phyloP scores from a whole-genome alignment of 192 early-diverging fungal genomes.

The Coemansia sp. region DNA sequence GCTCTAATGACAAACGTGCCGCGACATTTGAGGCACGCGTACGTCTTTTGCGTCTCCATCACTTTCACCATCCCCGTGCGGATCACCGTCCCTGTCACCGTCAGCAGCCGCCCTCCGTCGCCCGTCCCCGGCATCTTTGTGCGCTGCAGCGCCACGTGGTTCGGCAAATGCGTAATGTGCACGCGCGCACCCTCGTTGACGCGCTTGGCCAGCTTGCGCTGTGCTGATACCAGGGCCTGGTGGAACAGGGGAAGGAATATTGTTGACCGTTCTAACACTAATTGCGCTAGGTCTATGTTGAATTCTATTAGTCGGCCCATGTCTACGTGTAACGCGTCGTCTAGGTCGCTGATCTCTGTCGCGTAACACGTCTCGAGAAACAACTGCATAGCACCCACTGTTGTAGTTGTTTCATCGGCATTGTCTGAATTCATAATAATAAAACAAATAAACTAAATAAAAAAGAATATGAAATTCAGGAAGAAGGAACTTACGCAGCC shows the following conservation, averaged over 20 bases:
- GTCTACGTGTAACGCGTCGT: slow-evolving; percentile 10
- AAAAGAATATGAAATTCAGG: background rate
- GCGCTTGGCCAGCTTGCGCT: background rate
- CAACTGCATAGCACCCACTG: slow-evolving; percentile 19
- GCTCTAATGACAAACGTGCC: slow-evolving; percentile 56
- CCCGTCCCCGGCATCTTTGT: slow-evolving; percentile 58
- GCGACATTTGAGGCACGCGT: slow-evolving; percentile 60
- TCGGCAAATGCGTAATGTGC: background rate
- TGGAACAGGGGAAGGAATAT: slow-evolving; percentile 14
- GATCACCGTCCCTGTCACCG: slow-evolving; percentile 66
- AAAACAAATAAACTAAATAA: background rate
- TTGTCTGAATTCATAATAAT: background rate
- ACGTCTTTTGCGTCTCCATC: slow-evolving; percentile 61
- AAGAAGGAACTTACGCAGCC: background rate
- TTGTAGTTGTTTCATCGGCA: background rate
- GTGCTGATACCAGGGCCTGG: slow-evolving; percentile 10
- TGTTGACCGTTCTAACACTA: slow-evolving; percentile 14
- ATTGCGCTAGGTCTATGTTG: slow-evolving; percentile 24
- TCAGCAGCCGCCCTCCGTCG: slow-evolving; percentile 61
- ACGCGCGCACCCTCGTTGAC: background rate
- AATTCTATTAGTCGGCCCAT: slow-evolving; percentile 25
- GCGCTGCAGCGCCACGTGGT: slow-evolving; percentile 35
- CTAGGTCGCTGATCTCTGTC: background rate
- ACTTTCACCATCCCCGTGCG: slow-evolving; percentile 69
- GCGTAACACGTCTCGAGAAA: slow-evolving; percentile 15